A percentile compares a stretch with the other conserved stretches of the same genome.
Conservation (phyloP, 768 basidiomycete species). For the Suillus clintonianus region DNA sequence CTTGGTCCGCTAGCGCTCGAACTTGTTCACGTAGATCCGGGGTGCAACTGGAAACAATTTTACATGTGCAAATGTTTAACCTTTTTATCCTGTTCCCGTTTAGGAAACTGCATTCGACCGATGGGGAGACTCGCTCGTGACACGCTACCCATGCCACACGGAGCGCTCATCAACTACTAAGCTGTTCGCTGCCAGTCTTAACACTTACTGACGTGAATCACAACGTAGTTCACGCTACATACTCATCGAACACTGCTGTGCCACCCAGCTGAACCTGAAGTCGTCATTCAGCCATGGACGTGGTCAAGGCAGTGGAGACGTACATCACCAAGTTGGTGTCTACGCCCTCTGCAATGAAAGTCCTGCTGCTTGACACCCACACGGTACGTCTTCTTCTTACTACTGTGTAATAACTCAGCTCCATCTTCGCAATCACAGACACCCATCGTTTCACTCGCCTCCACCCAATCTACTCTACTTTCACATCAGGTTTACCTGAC, state of each 20-base stretch:
- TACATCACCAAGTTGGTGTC: conserved; percentile 91
- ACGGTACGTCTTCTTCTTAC: conserved; percentile 58
- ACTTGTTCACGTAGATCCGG: neutral
- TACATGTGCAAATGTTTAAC: neutral
- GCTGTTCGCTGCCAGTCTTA: too few relatives aligned
- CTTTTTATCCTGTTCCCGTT: neutral
- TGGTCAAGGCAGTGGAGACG: conserved; percentile 91
- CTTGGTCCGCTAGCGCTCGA: neutral
- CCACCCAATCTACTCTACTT: conserved; percentile 90
- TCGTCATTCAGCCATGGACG: conserved; percentile 65
- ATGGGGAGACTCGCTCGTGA: neutral
- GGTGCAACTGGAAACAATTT: neutral
- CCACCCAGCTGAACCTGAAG: neutral
- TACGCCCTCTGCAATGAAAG: conserved; percentile 89
- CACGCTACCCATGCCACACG: neutral
- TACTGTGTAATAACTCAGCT: neutral
- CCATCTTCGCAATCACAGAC: conserved; percentile 53
- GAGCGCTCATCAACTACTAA: neutral
- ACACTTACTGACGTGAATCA: neutral
- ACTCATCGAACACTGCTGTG: neutral
- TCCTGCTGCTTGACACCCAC: conserved; percentile 90
- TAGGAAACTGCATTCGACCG: neutral
- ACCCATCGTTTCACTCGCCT: conserved; percentile 91
- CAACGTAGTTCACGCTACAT: neutral
- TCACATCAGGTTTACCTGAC: conserved; percentile 98